Evolutionary conservation across 495 filamentous ascomycete genomes (phyloP), one percentile per base, ranked within the genome.

Genomic region (Talaromyces proteolyticus): DNA sequence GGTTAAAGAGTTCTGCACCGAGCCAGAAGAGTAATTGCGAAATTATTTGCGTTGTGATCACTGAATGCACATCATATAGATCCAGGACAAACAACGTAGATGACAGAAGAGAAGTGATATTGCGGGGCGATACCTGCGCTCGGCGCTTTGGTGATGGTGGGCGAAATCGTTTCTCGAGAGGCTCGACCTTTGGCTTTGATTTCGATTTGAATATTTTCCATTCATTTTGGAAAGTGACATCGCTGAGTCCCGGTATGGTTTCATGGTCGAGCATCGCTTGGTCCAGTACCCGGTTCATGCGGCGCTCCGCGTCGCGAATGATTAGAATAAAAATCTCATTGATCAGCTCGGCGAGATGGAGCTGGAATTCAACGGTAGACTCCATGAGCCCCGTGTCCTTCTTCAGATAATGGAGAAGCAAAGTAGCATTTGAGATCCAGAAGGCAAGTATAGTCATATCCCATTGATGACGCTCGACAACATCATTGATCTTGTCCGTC

Each of bases 311-410:
- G 63, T 99, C 93, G 56, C 93, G 76, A 52, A 96, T 95, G 54
- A 99, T 95, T n/a, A 97, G 77, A 53, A 97, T 93, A 63, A 96
- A 99, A 24, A 99, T 97, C 63, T 99, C 93, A 58, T 97, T 96
- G 64, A 97, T 89, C 25, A 97, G 74, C 67, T 99, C 93, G 4
- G 91, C 87, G 47, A 99, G 78, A 54, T 97, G 91, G 37, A 88
- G 79, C 66, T 99, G 93, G 53, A 96, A 96, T 49, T 91, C 83
- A 23, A 87, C 80, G 0, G 92, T 97, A 8, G 90, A 84, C 58
- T 84, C 81, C 17, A 88, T 76, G 3, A 99, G 65, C 2, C 89
- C 91, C 16, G 76, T 68, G 57, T 99, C 93, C 62, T 99, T 99
- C 67, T 94, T 96, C 34, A 99, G 73, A 60, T 99, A 99, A 64